phyloP scores from a whole-genome alignment of 2,329 filamentous ascomycete genomes.

The Botrytis byssoidea region DNA sequence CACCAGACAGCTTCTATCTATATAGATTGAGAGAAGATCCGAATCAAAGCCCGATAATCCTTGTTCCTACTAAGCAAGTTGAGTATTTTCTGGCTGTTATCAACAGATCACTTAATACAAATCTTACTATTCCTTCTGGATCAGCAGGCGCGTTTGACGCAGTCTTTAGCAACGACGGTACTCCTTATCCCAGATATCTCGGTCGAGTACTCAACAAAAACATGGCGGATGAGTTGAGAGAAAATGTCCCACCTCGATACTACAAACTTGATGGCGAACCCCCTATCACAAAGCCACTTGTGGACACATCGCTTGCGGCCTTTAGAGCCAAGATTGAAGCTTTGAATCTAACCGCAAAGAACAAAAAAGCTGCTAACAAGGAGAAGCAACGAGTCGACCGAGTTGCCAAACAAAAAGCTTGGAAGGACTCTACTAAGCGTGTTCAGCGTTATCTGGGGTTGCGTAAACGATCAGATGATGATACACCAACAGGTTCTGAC shows the following conservation, averaged over 20 bases:
- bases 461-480: constrained; percentile 40
- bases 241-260: constrained; percentile 37
- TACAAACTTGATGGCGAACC: constrained; percentile 35
- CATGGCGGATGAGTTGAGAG: constrained; percentile 28
- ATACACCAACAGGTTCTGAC: constrained; percentile 23
- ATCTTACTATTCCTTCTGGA: constrained; percentile 56
- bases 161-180: constrained; percentile 58
- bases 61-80: constrained; percentile 68
- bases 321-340: constrained; percentile 57
- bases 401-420: constrained; percentile 49
- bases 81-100: constrained; percentile 62
- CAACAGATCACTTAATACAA: constrained; percentile 55
- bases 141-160: constrained; percentile 57
- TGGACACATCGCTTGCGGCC: constrained; percentile 42
- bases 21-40: constrained; percentile 49
- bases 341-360: constrained; percentile 50
- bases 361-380: constrained; percentile 45
- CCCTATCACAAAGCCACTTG: constrained; percentile 35
- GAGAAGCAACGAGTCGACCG: constrained; percentile 51
- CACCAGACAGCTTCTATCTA: constrained; percentile 61
- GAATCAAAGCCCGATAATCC: constrained; percentile 55
- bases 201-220: constrained; percentile 52
- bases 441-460: constrained; percentile 71
- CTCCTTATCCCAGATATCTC: constrained; percentile 66
- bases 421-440: constrained; percentile 58